Evolutionary conservation across 345 rosid genomes (phyloP).

Genomic region (Acer campestre): DNA sequence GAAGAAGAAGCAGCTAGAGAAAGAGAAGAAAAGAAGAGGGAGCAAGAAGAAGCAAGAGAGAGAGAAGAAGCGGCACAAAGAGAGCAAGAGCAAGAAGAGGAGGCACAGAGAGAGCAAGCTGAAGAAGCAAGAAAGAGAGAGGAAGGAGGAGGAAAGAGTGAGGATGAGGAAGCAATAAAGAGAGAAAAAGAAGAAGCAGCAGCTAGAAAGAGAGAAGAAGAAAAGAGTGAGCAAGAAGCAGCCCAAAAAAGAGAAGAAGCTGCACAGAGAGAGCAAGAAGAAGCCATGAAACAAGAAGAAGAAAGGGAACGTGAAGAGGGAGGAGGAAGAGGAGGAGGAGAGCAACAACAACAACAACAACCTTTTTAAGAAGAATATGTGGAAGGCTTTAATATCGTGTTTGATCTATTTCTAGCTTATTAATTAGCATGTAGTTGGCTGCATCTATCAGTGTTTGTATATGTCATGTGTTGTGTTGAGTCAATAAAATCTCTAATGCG

Average conservation of each 20-base stretch:
- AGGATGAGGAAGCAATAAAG: no score
- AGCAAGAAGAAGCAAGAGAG: background rate
- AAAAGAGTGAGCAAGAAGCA: background rate
- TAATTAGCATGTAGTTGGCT: no score
- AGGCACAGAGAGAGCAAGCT: no score
- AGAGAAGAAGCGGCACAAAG: background rate
- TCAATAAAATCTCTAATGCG: no score
- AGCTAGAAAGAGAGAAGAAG: background rate
- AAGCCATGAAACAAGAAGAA: constrained; percentile 17
- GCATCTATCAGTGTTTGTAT: no score
- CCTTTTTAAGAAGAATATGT: no score
- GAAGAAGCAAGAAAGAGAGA: background rate
- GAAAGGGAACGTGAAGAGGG: background rate
- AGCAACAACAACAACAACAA: background rate
- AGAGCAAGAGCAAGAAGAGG: background rate
- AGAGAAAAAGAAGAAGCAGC: background rate
- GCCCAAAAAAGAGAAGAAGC: background rate
- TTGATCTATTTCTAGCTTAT: no score
- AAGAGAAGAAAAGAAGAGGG: background rate
- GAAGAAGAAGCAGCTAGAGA: background rate
- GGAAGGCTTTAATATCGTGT: no score
- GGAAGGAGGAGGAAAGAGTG: constrained; percentile 1
- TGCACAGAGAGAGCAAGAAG: constrained; percentile 12
- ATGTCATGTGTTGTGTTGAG: no score
- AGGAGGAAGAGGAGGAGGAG: background rate